Evolutionary conservation across 2,329 filamentous ascomycete species (phyloP).

Genomic region (Aspergillus thermomutatus): DNA sequence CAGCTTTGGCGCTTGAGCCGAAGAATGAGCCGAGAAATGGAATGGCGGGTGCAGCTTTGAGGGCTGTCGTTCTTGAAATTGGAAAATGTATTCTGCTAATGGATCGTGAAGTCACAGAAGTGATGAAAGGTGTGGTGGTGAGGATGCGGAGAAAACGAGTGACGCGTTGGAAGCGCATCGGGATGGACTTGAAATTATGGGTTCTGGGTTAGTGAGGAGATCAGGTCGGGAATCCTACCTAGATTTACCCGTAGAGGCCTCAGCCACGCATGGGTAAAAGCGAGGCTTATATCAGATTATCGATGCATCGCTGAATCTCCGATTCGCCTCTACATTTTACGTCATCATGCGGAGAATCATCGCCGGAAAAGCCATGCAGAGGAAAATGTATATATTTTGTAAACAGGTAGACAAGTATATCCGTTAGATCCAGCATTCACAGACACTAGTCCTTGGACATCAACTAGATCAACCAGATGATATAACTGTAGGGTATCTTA

Average conservation of each 20-base stretch:
- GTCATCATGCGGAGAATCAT: constrained; percentile 28
- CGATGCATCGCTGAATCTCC: not conserved
- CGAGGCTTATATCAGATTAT: not conserved
- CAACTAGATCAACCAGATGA: not conserved
- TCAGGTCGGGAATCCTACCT: not conserved
- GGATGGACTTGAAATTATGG: constrained; percentile 3
- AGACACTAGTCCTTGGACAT: not conserved
- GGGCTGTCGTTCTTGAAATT: constrained; percentile 34
- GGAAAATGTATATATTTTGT: not conserved
- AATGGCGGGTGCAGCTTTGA: constrained; percentile 70
- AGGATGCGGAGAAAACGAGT: constrained; percentile 17
- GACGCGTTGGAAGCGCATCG: constrained; percentile 26
- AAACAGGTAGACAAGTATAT: not conserved
- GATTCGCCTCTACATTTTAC: constrained; percentile 20
- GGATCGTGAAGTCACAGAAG: constrained; percentile 9
- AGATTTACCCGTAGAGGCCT: not conserved
- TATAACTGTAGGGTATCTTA: constrained; percentile 15
- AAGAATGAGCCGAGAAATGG: constrained; percentile 78
- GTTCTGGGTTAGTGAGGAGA: not conserved
- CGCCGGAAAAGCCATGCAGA: not conserved
- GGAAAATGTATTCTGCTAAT: constrained; percentile 14
- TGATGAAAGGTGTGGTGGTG: constrained; percentile 20
- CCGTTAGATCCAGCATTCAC: not conserved
- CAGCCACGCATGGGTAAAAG: not conserved
- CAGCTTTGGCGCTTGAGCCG: constrained; percentile 54